Evolutionary conservation across 148 eudicot species (phyloP), one percentile per base, ranked within the genome.

Genomic region (Arbutus unedo): DNA sequence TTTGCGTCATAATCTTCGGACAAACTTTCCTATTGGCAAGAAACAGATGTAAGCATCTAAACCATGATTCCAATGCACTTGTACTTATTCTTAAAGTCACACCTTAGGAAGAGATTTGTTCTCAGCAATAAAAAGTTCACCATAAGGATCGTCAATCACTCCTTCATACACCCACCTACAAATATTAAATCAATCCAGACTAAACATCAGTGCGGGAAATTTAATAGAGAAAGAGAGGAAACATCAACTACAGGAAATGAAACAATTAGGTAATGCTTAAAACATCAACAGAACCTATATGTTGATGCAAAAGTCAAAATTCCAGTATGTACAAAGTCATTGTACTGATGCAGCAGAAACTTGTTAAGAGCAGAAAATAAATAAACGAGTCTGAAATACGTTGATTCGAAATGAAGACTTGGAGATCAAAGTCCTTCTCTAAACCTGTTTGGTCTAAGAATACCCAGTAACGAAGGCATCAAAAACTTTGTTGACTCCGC

Each of bases 131-230:
- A 96, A 96, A 90, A 94, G 94, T 87, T 96, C 99, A 6, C 90
- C 92, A 74, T 96, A 93, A 70, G 99, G 98, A 86, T 96, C 99
- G 86, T 96, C 97, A 89, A 96, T 94, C 80, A 96, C 97, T 76
- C 99, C 99, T 91, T 96, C 99, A 88, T 94, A 94, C 71, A 96
- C 88, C 99, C 99, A 96, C 94, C 99, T 96, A 86, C 48, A 83
- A 59, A 53, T 51, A 78, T 56, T 14, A 50, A 68, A 84, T 77
- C 77, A 64, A 11, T 77, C 49, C 60, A 74, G 21, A 31, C 67
- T 83, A 60, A 74, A 68, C 66, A 76, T 25, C 38, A 76, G 4
- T 3, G 0, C 6, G 13, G 55, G n/a, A 44, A 9, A 79, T 3
- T 8, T 76, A 15, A 14, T 31, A 54, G 43, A 25, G 64, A 54